Evolutionary conservation across 768 basidiomycete genomes (phyloP), one percentile per base, ranked within the genome.

Genomic region (Mycena belliarum): DNA sequence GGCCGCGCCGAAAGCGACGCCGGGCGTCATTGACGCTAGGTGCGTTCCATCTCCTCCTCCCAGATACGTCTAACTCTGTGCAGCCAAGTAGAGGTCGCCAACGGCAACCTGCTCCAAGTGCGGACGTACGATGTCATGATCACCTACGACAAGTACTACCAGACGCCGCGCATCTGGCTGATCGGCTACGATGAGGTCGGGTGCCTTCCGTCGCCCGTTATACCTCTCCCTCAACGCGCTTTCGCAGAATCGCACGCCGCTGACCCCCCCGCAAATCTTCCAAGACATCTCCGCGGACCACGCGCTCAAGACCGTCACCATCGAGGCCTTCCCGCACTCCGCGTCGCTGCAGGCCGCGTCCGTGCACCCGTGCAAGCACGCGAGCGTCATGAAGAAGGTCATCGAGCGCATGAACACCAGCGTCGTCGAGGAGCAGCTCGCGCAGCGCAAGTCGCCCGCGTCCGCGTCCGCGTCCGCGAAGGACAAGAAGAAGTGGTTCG

Each of bases 91-190:
- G 86, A 88, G 63, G 79, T 82, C 21, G 83, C 86, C 32, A 91
- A 86, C 60, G 86, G 85, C 55, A 97, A 97, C 66, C 79, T 98
- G 25, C 78, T 98, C 40, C 93, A 95, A 81, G 93, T 98, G 38
- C 85, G 97, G 68, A 99, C 96, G 12, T 99, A 99, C 78, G 97
- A 99, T 72, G 95, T 98, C 68, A 93, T 97, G 89, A 98, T 99
- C 79, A 93, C 93, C 46, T 99, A 98, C 73, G 97, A 99, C 83
- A 99, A 98, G 78, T 96, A 95, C 74, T 98, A 99, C 75, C 97
- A 98, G 73, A 98, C 95, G 14, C 97, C 97, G 23, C 86, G 96
- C 65, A 90, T 98, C 70, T 99, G 97, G 97, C 76, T 99, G 57
- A 84, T 95, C 63, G 97, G 97, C 20, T 98, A 98, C 70, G 95